Evolutionary conservation across 805 yeast genomes (phyloP).

Genomic region (Maudiozyma serrabonitensis): DNA sequence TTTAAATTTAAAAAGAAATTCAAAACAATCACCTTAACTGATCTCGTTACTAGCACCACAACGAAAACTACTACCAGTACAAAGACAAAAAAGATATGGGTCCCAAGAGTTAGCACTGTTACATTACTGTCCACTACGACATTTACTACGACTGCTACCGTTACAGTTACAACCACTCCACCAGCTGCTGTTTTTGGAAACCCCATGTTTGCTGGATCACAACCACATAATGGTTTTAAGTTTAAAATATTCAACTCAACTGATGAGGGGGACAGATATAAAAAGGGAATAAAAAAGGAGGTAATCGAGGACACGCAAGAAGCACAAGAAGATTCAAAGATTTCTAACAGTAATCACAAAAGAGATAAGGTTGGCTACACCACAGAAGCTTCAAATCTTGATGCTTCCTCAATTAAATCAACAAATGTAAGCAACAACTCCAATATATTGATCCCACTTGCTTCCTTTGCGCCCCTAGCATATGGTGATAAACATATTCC

Average conservation of each 20-base stretch:
- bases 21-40: slow-evolving; percentile 15
- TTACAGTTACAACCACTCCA: slow-evolving; percentile 3
- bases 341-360: too few relatives aligned
- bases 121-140: not conserved
- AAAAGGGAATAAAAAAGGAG: not conserved
- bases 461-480: too few relatives aligned
- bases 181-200: not conserved
- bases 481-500: too few relatives aligned
- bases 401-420: too few relatives aligned
- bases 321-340: too few relatives aligned
- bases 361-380: too few relatives aligned
- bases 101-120: slow-evolving; percentile 5
- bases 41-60: slow-evolving; percentile 9
- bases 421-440: too few relatives aligned
- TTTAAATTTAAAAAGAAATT: slow-evolving; percentile 7
- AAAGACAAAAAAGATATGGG: slow-evolving; percentile 6
- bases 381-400: too few relatives aligned
- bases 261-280: not conserved
- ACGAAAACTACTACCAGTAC: slow-evolving; percentile 19
- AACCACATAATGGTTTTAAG: slow-evolving; percentile 30
- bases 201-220: not conserved
- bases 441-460: too few relatives aligned
- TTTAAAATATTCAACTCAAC: slow-evolving; percentile 32
- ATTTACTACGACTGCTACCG: not conserved
- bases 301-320: not conserved